A percentile compares a stretch with the other conserved stretches of the same genome.
Evolutionary conservation across 2,329 filamentous ascomycete species (phyloP).

Genomic region (Fusarium sp.): DNA sequence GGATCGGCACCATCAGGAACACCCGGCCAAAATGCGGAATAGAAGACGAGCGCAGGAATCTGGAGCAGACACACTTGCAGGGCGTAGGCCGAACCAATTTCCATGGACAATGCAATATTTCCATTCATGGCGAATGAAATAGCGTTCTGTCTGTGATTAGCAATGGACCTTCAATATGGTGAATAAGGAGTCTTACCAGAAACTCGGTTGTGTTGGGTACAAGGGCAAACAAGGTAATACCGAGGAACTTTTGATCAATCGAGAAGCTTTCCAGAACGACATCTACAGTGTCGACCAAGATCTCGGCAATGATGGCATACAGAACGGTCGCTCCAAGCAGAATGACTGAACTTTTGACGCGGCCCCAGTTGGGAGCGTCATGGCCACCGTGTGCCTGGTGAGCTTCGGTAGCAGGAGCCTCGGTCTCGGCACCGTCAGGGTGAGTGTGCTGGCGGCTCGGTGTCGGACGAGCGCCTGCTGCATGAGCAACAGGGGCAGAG

Average conservation of each 20-base stretch:
- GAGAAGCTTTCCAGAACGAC: conserved; percentile 91
- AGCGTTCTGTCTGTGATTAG: conserved; percentile 73
- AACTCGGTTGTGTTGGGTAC: conserved; percentile 99
- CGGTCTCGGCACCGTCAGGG: conserved; percentile 39
- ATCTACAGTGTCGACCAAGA: conserved; percentile 95
- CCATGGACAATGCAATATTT: conserved; percentile 98
- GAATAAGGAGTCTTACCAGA: conserved; percentile 67
- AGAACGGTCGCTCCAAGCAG: conserved; percentile 88
- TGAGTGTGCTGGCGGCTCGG: conserved; percentile 49
- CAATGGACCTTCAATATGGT: background rate
- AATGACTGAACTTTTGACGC: conserved; percentile 88
- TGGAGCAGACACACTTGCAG: conserved; percentile 95
- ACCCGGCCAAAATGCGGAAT: conserved; percentile 78
- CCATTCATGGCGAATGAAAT: conserved; percentile 99
- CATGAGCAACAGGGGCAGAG: conserved; percentile 39
- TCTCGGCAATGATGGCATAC: conserved; percentile 97
- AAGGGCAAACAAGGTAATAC: conserved; percentile 94
- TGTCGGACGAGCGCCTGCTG: conserved; percentile 38
- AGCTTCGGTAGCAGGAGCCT: conserved; percentile 50
- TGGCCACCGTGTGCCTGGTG: conserved; percentile 74
- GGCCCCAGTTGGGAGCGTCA: conserved; percentile 98
- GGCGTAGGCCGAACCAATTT: conserved; percentile 97
- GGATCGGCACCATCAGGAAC: conserved; percentile 53
- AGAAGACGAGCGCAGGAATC: conserved; percentile 91
- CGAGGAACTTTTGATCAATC: conserved; percentile 96